Evolutionary conservation across 305 asterid genomes (phyloP).

Genomic region (Stenogyne calaminthoides): DNA sequence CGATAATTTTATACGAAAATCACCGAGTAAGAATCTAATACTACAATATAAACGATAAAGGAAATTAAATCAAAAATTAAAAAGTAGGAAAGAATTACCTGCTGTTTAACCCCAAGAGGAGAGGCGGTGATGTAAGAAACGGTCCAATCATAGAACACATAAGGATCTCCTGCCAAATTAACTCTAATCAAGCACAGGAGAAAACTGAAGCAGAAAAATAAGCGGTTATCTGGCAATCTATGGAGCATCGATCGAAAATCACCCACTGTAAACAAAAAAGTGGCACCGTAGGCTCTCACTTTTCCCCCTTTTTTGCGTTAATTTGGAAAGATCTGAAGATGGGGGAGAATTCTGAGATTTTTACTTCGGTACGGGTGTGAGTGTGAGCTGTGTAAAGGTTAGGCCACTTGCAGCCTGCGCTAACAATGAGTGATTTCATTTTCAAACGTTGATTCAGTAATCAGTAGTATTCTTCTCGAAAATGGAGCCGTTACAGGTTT

Average conservation of each 20-base stretch:
- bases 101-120: slow-evolving; percentile 84
- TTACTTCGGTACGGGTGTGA: slow-evolving; percentile 5
- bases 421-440: slow-evolving; percentile 2
- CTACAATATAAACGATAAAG: background rate
- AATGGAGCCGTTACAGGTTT: slow-evolving; percentile 36
- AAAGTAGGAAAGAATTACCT: slow-evolving; percentile 45
- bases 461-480: slow-evolving; percentile 30
- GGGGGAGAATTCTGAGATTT: slow-evolving; percentile 2
- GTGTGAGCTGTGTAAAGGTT: slow-evolving; percentile 25
- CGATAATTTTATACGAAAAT: background rate
- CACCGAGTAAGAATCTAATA: background rate
- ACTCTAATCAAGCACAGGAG: slow-evolving; percentile 40
- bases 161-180: slow-evolving; percentile 74
- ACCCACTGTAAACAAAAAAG: slow-evolving; percentile 15
- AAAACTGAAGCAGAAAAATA: slow-evolving; percentile 40
- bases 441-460: too few relatives aligned
- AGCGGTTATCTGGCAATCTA: slow-evolving; percentile 35
- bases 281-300: background rate
- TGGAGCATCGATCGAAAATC: slow-evolving; percentile 55
- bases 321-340: slow-evolving; percentile 11
- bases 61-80: slow-evolving; percentile 5
- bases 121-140: slow-evolving; percentile 78
- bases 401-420: slow-evolving; percentile 19
- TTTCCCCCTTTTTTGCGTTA: background rate
- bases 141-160: slow-evolving; percentile 77